Conservation (phyloP, 305 asterid species). For the Fraxinus sp. region DNA sequence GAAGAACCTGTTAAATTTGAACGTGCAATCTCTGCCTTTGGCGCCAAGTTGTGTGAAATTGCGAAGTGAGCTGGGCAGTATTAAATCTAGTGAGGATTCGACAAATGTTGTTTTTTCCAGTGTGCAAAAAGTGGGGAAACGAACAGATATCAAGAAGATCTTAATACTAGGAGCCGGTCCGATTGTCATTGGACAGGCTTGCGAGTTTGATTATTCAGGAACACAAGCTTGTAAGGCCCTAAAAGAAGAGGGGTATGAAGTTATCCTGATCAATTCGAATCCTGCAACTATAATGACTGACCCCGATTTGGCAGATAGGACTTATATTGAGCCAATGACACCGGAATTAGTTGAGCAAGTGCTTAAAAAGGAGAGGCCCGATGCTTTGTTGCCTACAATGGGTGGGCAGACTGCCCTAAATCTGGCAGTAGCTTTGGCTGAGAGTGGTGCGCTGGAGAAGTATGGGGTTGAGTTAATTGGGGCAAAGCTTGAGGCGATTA, state of each 20-base stretch:
- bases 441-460: constrained; percentile 82
- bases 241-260: constrained; percentile 95
- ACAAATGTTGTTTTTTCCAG: constrained; percentile 33
- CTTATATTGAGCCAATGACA: constrained; percentile 96
- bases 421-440: constrained; percentile 88
- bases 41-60: constrained; percentile 36
- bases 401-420: constrained; percentile 98
- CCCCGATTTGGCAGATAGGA: constrained; percentile 85
- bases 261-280: constrained; percentile 78
- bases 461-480: constrained; percentile 94
- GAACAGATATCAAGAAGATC: constrained; percentile 89
- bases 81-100: constrained; percentile 21
- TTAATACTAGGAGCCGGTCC: constrained; percentile 98
- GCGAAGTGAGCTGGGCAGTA: constrained; percentile 34
- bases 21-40: constrained; percentile 36
- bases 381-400: constrained; percentile 93
- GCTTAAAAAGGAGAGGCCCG: constrained; percentile 87
- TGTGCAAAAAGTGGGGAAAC: constrained; percentile 43
- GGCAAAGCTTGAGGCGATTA: constrained; percentile 86
- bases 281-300: constrained; percentile 99
- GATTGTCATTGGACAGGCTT: constrained; percentile 93
- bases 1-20: constrained; percentile 21
- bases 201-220: constrained; percentile 95
- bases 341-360: constrained; percentile 92
- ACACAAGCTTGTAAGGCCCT: constrained; percentile 98